Base-by-base conservation (phyloP, 2,329 filamentous ascomycete genomes). In the Fusarium agapanthi region DNA sequence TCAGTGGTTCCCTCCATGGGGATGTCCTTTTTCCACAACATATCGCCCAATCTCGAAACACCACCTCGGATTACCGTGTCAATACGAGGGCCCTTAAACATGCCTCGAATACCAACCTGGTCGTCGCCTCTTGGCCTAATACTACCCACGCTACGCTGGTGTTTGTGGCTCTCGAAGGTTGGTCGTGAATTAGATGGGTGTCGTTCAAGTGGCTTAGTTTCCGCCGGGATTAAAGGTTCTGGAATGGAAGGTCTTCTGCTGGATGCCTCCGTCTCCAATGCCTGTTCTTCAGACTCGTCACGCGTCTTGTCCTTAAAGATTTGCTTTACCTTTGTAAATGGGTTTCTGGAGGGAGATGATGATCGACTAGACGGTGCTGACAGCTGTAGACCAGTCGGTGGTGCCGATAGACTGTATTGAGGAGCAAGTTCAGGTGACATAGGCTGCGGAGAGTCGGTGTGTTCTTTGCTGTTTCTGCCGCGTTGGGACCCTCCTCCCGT, bases 61-160 rank as follows among this genome's bases (percentile, higher is more conserved):
- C 88, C 83, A 12, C 85, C 88, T 32, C 88, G 86, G 48, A 97
- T 88, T 35, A 94, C 87, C 35, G 89, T 92, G 68, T 94, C 93
- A 70, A 95, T 90, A 61, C 92, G 87, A 55, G 90, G 89, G 6
- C 91, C 91, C 82, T 94, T 95, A 82, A 97, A 92, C 53, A 97
- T 91, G 12, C 92, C 90, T 45, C 91, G 89, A 22, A 83, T 55
- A 20, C 81, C 79, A 45, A 78, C 65, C 43, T 76, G 75, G 18
- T 83, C 81, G 22, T 83, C 81, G 3, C 69, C 40, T 30, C 78
- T 84, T 24, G 83, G 79, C 28, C 83, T 84, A n/a, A 87, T 73
- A 76, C 87, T 90, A 26, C 84, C 84, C 32, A 84, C 81, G 48
- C 84, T 87, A 67, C 83, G 82, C 67, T 85, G 84, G 50, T 84